These are phyloP conservation scores for Boehmeria nivea DNA, from an alignment of 306 rosid genomes.

Conservation along the genomic window DNA sequence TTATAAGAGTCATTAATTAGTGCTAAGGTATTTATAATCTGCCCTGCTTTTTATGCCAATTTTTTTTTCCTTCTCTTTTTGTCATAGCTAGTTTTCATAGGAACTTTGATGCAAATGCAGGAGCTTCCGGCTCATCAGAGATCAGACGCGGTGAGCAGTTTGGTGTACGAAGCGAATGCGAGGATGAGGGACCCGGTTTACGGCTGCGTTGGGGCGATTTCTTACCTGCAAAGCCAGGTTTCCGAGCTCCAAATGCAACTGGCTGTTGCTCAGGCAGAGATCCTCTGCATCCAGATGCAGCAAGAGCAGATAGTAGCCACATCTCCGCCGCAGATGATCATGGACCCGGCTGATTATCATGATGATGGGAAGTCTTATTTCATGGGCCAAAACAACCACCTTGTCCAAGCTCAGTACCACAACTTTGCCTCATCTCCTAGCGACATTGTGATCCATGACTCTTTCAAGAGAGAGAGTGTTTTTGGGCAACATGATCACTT, in stretches of 20 bases:
- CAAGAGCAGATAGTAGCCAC: conserved; percentile 34
- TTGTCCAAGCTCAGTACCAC: conserved; percentile 38
- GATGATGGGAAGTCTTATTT: conserved; percentile 32
- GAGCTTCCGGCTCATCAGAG: conserved; percentile 72
- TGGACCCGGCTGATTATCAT: conserved; percentile 7
- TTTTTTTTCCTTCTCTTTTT: background rate
- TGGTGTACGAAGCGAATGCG: conserved; percentile 94
- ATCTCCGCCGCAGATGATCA: conserved; percentile 1
- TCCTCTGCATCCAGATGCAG: conserved; percentile 79
- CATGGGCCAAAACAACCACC: conserved; percentile 33
- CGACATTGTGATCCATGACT: conserved; percentile 45
- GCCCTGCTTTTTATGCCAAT: background rate
- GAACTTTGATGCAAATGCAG: conserved; percentile 29
- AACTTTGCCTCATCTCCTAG: conserved; percentile 42
- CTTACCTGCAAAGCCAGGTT: conserved; percentile 72
- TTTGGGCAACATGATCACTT: conserved; percentile 54
- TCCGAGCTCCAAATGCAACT: conserved; percentile 92
- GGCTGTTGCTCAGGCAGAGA: conserved; percentile 87
- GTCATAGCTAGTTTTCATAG: background rate
- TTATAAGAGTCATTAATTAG: too few species aligned
- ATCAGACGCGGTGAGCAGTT: conserved; percentile 87
- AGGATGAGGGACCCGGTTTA: conserved; percentile 87
- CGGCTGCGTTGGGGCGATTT: conserved; percentile 86
- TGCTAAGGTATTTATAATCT: too few species aligned
- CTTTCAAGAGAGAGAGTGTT: conserved; percentile 45